These are phyloP conservation scores for Fusarium secorum DNA, from an alignment of 2,329 filamentous ascomycete species.

Conservation along the genomic window DNA sequence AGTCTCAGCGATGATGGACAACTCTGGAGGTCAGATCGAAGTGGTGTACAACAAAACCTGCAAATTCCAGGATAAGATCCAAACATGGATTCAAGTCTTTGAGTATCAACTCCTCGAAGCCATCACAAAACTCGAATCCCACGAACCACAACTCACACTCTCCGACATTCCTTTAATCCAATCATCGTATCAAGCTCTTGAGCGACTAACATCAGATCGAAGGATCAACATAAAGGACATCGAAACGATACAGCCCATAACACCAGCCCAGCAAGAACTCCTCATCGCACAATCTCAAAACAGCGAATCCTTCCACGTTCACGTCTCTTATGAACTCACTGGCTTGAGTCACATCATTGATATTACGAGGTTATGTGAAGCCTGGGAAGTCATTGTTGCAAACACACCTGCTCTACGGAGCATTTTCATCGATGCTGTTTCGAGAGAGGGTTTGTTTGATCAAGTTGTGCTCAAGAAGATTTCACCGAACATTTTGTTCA, in stretches of 20 bases:
- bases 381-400: constrained; percentile 59
- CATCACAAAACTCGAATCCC: constrained; percentile 51
- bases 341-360: constrained; percentile 52
- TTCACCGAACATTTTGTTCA: constrained; percentile 62
- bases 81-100: constrained; percentile 57
- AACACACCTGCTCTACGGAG: constrained; percentile 57
- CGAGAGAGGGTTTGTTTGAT: constrained; percentile 58
- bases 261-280: constrained; percentile 58
- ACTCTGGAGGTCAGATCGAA: constrained; percentile 53
- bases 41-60: constrained; percentile 55
- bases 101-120: constrained; percentile 56
- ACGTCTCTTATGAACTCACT: constrained; percentile 58
- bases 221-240: constrained; percentile 56
- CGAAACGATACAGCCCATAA: constrained; percentile 59
- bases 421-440: constrained; percentile 60
- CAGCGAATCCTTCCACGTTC: constrained; percentile 53
- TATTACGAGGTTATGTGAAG: constrained; percentile 54
- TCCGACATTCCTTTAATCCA: constrained; percentile 59
- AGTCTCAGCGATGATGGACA: constrained; percentile 56
- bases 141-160: constrained; percentile 58
- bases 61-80: constrained; percentile 53
- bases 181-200: constrained; percentile 56
- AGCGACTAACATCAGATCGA: constrained; percentile 53
- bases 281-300: constrained; percentile 55
- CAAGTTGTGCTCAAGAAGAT: constrained; percentile 57